Evolutionary conservation across 441 rosid genomes (phyloP).

Genomic region (Arabidopsis lyrata): DNA sequence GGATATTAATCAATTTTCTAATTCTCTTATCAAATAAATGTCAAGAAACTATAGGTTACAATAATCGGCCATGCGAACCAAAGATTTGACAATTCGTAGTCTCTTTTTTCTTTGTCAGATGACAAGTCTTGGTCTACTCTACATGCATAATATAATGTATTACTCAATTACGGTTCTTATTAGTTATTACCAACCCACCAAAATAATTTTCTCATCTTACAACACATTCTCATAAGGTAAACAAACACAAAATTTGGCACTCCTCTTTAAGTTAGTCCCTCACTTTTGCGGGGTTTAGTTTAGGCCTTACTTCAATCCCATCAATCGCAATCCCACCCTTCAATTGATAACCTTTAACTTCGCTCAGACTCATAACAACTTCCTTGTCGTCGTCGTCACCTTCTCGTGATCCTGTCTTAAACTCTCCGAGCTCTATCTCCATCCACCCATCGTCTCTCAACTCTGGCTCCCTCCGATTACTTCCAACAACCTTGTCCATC

Average conservation of each 20-base stretch:
- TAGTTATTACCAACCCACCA: background rate
- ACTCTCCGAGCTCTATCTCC: slow-evolving; percentile 63
- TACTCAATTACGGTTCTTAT: background rate
- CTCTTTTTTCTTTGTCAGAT: background rate
- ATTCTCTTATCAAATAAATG: background rate
- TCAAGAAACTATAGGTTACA: background rate
- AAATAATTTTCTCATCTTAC: background rate
- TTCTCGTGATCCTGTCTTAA: slow-evolving; percentile 45
- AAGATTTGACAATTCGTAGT: background rate
- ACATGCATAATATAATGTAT: background rate
- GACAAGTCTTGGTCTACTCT: background rate
- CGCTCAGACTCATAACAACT: slow-evolving; percentile 62
- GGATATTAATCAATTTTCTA: background rate
- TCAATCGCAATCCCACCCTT: slow-evolving; percentile 72
- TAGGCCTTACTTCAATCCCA: slow-evolving; percentile 68
- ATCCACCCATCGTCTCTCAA: slow-evolving; percentile 57
- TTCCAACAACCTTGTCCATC: slow-evolving; percentile 4
- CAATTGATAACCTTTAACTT: slow-evolving; percentile 66
- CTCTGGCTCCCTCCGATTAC: background rate
- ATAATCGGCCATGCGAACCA: background rate
- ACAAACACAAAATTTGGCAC: slow-evolving; percentile 9
- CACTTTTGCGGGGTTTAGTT: background rate
- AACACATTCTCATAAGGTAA: slow-evolving; percentile 7
- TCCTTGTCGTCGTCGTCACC: slow-evolving; percentile 45
- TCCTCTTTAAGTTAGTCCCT: background rate